Evolutionary conservation across 2,329 filamentous ascomycete genomes (phyloP).

Genomic region (Ophiostoma ulmi): DNA sequence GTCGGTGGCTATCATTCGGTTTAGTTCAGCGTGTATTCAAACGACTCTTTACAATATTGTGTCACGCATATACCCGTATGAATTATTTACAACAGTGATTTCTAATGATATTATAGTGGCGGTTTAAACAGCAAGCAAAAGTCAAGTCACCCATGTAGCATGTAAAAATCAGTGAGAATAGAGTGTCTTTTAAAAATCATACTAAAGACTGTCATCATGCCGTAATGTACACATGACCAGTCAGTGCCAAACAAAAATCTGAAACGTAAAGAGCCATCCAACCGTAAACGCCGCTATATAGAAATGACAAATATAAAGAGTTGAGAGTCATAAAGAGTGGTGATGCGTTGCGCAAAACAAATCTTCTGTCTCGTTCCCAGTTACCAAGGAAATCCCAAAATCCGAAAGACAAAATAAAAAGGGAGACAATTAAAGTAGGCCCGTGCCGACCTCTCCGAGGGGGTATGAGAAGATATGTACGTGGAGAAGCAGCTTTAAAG

Average conservation of each 20-base stretch:
- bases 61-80: too few relatives aligned
- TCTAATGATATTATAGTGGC: too few relatives aligned
- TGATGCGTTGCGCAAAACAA: slow-evolving; percentile 18
- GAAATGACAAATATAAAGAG: slow-evolving; percentile 2
- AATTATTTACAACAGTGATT: too few relatives aligned
- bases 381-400: background rate
- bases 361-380: background rate
- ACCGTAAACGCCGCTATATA: slow-evolving; percentile 25
- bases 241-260: slow-evolving; percentile 20
- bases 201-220: slow-evolving; percentile 11
- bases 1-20: background rate
- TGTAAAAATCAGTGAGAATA: slow-evolving; percentile 4
- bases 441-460: slow-evolving; percentile 17
- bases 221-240: slow-evolving; percentile 20
- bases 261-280: slow-evolving; percentile 17
- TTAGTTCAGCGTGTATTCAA: slow-evolving; percentile 1
- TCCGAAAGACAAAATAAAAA: slow-evolving; percentile 14
- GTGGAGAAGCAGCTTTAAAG: slow-evolving; percentile 15
- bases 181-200: slow-evolving; percentile 8
- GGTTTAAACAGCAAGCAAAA: too few relatives aligned
- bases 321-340: slow-evolving; percentile 24
- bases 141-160: too few relatives aligned
- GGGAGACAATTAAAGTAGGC: slow-evolving; percentile 14
- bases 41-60: background rate
- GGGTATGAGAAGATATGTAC: slow-evolving; percentile 24